Conservation (phyloP, 805 yeast genomes). For the Candida coleopterorum region DNA sequence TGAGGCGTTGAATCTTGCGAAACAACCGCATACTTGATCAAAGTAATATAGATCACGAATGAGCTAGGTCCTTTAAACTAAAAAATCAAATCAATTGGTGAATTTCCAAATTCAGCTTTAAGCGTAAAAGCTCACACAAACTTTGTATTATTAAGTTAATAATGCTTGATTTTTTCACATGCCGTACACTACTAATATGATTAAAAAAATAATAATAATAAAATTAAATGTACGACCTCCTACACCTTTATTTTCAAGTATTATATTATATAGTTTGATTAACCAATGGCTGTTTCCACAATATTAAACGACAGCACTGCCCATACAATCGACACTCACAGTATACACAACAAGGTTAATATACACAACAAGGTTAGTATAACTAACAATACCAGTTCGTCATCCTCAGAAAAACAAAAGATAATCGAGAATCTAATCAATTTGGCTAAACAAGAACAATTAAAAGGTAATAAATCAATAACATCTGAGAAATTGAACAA, state of each 20-base stretch:
- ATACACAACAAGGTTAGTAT: neutral
- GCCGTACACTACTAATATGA: neutral
- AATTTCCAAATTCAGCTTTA: too few species aligned
- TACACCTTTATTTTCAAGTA: neutral
- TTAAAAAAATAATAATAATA: neutral
- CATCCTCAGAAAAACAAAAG: slow-evolving; percentile 14
- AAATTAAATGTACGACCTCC: neutral
- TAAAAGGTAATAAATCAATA: slow-evolving; percentile 32
- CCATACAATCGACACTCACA: neutral
- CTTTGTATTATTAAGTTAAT: too few species aligned
- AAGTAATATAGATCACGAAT: too few species aligned
- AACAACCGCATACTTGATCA: too few species aligned
- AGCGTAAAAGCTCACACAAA: too few species aligned
- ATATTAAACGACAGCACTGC: slow-evolving; percentile 1
- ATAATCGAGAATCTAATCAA: slow-evolving; percentile 23
- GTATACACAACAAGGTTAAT: neutral
- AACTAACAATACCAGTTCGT: neutral
- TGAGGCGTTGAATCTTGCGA: too few species aligned
- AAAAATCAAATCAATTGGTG: too few species aligned
- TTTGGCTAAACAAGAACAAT: slow-evolving; percentile 34
- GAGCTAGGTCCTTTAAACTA: too few species aligned
- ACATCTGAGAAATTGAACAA: slow-evolving; percentile 33
- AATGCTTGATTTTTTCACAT: neutral
- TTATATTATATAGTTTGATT: neutral
- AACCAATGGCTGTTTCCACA: slow-evolving; percentile 7